Evolutionary conservation across 306 rosid species (phyloP), one percentile per base, ranked within the genome.

Genomic region (Citrullus colocynthis): DNA sequence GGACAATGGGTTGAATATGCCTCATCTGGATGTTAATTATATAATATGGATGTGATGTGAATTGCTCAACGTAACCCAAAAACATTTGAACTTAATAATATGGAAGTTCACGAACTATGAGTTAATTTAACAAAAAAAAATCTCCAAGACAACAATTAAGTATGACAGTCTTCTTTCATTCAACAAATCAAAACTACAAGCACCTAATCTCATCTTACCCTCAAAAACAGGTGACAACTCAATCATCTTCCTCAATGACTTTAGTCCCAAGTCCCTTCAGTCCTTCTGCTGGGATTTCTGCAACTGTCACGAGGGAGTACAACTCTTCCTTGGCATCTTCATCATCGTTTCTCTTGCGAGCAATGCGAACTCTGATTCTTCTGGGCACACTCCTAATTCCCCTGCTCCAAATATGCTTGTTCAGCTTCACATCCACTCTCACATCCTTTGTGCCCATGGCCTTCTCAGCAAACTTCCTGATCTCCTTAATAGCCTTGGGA

Each of bases 401-500:
- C 15, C 70, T 34, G 76, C 86, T 83, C 83, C 86, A 80, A 10
- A 83, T 61, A 12, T 51, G 77, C 71, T 83, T 83, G 83, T 83
- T 83, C 61, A 80, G 67, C 83, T 83, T 83, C 75, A 83, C 86
- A 42, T 80, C 81, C 1, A 83, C 83, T 44, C 83, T 80, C 42
- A 80, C 81, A 8, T 83, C 81, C 41, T 75, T 52, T 15, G 83
- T 83, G 32, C 86, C 81, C 81, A 83, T 80, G 0, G 83, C 81
- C 62, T 83, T 80, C 76, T 76, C 75, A 13, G 83, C 75, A 70
- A 83, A 83, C 70, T 60, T 85, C 80, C 88, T 72, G 9, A 85
- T 85, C 84, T 82, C 86, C 76, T 85, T 85, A 24, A 85, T 80
- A 65, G 82, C 88, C 39, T 85, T 85, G 0, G 88, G 86, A 3